A percentile compares a stretch with the other conserved stretches of the same genome.
These are phyloP conservation scores for Tubosaeta sp. DNA, from an alignment of 768 basidiomycete species.

Conservation along the genomic window DNA sequence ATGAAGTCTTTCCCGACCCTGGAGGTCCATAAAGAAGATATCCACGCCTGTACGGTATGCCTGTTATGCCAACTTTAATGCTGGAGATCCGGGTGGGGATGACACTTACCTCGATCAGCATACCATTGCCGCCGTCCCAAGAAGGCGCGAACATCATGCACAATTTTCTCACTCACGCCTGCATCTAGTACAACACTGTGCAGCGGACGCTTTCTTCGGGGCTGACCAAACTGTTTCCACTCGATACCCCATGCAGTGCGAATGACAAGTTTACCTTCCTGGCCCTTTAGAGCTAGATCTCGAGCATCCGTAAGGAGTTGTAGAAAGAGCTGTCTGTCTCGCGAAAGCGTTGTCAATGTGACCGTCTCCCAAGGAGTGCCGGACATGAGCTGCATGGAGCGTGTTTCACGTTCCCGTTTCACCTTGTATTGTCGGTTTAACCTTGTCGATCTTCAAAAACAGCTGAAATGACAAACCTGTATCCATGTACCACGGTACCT, in stretches of 20 bases:
- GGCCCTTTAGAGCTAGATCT: conserved; percentile 75
- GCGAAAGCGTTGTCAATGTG: conserved; percentile 86
- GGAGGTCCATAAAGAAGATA: conserved; percentile 95
- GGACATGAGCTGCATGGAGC: conserved; percentile 86
- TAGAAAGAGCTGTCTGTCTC: conserved; percentile 79
- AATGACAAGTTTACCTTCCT: conserved; percentile 93
- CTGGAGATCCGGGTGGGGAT: background rate
- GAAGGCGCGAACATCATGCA: conserved; percentile 77
- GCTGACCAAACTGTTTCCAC: conserved; percentile 94
- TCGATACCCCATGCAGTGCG: conserved; percentile 96
- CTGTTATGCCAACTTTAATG: conserved; percentile 37
- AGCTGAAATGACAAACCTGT: conserved; percentile 52
- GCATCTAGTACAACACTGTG: conserved; percentile 83
- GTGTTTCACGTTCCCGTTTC: conserved; percentile 90
- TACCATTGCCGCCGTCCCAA: conserved; percentile 88
- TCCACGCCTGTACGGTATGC: conserved; percentile 95
- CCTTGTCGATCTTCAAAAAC: background rate
- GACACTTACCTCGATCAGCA: conserved; percentile 78
- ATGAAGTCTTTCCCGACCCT: conserved; percentile 97
- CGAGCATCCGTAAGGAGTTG: conserved; percentile 83
- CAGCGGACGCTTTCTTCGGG: conserved; percentile 79
- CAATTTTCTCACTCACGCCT: conserved; percentile 83
- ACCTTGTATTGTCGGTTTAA: conserved; percentile 48
- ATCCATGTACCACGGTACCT: conserved; percentile 92
- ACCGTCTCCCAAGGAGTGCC: conserved; percentile 98